These are phyloP conservation scores for Thuja plicata DNA, from an alignment of 83 land plant species.

Conservation along the genomic window DNA sequence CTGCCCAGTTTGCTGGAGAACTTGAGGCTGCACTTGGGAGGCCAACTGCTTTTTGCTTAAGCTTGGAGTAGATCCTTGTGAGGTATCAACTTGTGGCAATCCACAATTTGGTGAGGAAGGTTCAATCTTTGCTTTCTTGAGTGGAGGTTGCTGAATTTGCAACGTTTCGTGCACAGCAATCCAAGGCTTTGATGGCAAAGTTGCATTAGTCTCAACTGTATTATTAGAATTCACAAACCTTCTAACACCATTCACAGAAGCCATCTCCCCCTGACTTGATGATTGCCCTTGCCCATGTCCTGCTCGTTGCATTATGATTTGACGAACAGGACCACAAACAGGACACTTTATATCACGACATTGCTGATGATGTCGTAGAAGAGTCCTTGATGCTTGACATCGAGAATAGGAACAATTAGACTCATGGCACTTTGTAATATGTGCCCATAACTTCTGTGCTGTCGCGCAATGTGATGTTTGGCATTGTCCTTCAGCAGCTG, in stretches of 20 bases:
- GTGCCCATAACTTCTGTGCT: constrained; percentile 61
- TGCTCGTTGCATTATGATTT: constrained; percentile 15
- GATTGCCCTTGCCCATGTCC: constrained; percentile 6
- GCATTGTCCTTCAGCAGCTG: constrained; percentile 70
- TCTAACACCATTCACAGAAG: constrained; percentile 17
- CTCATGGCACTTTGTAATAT: constrained; percentile 47
- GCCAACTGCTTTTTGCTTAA: constrained; percentile 8
- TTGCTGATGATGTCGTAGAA: constrained; percentile 52
- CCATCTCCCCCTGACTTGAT: constrained; percentile 12
- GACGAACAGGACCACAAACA: constrained; percentile 80
- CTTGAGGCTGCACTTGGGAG: constrained; percentile 23
- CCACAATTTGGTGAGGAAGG: constrained; percentile 27
- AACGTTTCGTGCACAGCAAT: constrained; percentile 23
- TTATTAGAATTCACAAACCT: constrained; percentile 22
- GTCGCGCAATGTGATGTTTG: constrained; percentile 45
- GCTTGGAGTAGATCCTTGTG: constrained; percentile 7
- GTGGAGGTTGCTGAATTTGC: constrained; percentile 34
- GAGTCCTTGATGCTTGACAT: constrained; percentile 48
- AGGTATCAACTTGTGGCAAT: background rate
- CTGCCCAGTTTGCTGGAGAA: constrained; percentile 9
- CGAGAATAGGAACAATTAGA: constrained; percentile 55
- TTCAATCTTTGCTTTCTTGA: constrained; percentile 48
- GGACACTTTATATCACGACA: constrained; percentile 67
- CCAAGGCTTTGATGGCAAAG: constrained; percentile 16
- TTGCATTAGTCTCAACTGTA: background rate